Conservation (phyloP, 2,329 filamentous ascomycete genomes). For the Fusarium abutilonis region DNA sequence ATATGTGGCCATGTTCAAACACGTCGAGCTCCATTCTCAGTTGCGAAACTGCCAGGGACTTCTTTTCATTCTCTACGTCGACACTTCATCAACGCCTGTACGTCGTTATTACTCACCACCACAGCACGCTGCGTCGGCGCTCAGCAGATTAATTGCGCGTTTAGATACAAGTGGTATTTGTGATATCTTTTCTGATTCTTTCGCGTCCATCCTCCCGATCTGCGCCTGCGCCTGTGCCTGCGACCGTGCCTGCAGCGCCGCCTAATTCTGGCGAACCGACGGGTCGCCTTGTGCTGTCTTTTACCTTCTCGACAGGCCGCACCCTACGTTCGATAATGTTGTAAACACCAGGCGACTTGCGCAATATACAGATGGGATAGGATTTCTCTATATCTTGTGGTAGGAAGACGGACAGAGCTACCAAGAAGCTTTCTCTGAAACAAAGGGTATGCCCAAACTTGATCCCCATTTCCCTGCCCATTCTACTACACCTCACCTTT, state of each 20-base stretch:
- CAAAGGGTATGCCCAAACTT: constrained; percentile 50
- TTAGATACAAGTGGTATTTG: constrained; percentile 38
- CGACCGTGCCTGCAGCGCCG: constrained; percentile 23
- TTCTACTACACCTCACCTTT: constrained; percentile 30
- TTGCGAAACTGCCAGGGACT: constrained; percentile 42
- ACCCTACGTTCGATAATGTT: constrained; percentile 45
- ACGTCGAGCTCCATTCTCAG: constrained; percentile 36
- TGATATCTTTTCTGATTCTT: constrained; percentile 28
- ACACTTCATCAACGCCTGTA: constrained; percentile 46
- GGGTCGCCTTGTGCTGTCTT: constrained; percentile 38
- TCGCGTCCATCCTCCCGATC: constrained; percentile 28
- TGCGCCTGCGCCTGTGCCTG: constrained; percentile 21
- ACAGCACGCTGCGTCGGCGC: constrained; percentile 39
- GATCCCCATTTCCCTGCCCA: constrained; percentile 35
- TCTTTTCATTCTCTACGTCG: constrained; percentile 48
- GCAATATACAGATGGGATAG: constrained; percentile 44
- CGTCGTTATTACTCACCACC: constrained; percentile 43
- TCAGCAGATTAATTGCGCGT: constrained; percentile 36
- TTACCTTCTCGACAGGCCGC: constrained; percentile 41
- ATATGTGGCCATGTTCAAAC: constrained; percentile 43
- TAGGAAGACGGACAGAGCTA: constrained; percentile 44
- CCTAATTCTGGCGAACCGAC: constrained; percentile 27
- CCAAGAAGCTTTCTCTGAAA: constrained; percentile 34
- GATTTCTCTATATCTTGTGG: constrained; percentile 31
- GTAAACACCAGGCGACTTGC: constrained; percentile 49